Evolutionary conservation across 2,329 filamentous ascomycete genomes (phyloP), one percentile per base, ranked within the genome.

Genomic region (Aspergillus nomiae): DNA sequence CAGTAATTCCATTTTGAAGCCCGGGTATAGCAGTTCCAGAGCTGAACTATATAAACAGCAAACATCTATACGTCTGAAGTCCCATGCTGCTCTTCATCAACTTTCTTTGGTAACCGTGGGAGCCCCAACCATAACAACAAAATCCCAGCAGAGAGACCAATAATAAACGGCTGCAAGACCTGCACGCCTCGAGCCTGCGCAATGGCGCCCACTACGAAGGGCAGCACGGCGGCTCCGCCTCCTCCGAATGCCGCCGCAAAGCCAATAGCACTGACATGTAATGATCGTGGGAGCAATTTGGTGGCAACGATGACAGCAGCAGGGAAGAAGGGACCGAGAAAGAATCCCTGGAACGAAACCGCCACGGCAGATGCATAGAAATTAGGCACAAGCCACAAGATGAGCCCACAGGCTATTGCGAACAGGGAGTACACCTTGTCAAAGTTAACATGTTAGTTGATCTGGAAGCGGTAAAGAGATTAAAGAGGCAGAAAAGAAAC

Each of bases 331-430:
- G 92, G 92, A 0, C 92, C 92, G 0, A 94, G 83, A 71, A 94
- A 92, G 81, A 94, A 92, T 0, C 92, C 92, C 63, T 92, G 84
- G 0, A 94, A 77, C 0, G 86, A 82, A 26, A 93, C 89, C 30
- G 90, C 89, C 16, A 93, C 82, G 10, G 90, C 87, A 0, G 90
- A 91, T 32, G 90, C 89, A 64, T 90, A 84, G 73, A 94, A 92
- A 61, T 87, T 86, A 0, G 91, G 91, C 0, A 95, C 88, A 4
- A 94, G 86, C 92, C 92, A 95, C 80, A 94, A 92, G 63, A 94
- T 77, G 2, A 95, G 79, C 72, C 92, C 85, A 34, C 92, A 82
- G 0, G 71, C 86, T 58, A 92, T 85, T 16, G 86, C 84, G 11
- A 89, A 73, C 4, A 85, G 70, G 9, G 94, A 83, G 74, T 95